Evolutionary conservation across 108 stramenopile species (phyloP).

Genomic region (Cyclotella cryptica): DNA sequence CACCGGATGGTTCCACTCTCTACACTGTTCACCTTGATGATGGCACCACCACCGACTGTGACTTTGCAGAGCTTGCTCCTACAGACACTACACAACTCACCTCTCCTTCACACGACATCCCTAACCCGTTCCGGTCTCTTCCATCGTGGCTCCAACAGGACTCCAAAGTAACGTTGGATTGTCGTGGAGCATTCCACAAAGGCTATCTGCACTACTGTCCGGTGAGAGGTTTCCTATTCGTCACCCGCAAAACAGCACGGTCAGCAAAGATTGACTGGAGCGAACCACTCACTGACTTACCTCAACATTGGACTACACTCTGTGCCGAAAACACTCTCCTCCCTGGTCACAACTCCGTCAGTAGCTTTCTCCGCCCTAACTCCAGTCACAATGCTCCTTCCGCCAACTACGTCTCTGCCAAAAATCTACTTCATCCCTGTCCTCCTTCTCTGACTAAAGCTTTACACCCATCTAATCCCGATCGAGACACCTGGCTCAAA

Average conservation of each 20-base stretch:
- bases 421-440: constrained; percentile 18
- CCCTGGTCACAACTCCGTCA: constrained; percentile 1
- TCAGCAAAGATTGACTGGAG: background rate
- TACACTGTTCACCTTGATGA: too few species aligned
- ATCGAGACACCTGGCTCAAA: constrained; percentile 13
- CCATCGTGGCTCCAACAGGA: too few species aligned
- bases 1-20: too few species aligned
- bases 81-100: too few species aligned
- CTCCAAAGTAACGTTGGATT: too few species aligned
- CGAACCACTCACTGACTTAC: constrained; percentile 18
- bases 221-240: constrained; percentile 1
- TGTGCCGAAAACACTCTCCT: constrained; percentile 3
- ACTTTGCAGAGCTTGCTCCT: too few species aligned
- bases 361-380: constrained; percentile 8
- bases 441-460: constrained; percentile 10
- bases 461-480: constrained; percentile 15
- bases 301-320: background rate
- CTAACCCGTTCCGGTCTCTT: too few species aligned
- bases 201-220: background rate
- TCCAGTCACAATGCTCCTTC: constrained; percentile 18
- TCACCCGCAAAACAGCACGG: background rate
- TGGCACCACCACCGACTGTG: too few species aligned
- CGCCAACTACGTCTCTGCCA: background rate
- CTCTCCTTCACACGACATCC: too few species aligned
- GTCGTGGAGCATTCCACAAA: too few species aligned